Percentiles rank a stretch among this genome's conserved stretches.
Evolutionary conservation across 805 yeast species (phyloP).

Genomic region (Phaffomyces opuntiae): DNA sequence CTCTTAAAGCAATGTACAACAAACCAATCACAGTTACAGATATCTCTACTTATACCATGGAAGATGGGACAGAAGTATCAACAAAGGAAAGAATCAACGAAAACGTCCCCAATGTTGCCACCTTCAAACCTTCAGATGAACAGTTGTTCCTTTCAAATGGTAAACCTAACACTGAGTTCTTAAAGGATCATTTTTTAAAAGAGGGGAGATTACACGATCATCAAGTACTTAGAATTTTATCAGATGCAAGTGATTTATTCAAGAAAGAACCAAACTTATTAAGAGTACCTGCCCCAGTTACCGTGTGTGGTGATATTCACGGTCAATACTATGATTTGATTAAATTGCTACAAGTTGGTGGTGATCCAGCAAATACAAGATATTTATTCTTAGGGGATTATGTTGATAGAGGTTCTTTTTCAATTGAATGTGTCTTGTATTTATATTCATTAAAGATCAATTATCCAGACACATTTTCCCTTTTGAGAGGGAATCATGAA

Average conservation of each 20-base stretch:
- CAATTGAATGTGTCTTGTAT: conserved; percentile 74
- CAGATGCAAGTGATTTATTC: conserved; percentile 57
- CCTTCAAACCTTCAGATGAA: conserved; percentile 54
- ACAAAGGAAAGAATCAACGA: conserved; percentile 45
- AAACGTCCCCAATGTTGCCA: conserved; percentile 60
- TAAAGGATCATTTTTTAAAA: conserved; percentile 63
- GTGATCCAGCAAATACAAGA: conserved; percentile 69
- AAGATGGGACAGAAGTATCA: conserved; percentile 41
- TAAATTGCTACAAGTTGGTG: conserved; percentile 90
- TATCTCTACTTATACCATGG: conserved; percentile 35
- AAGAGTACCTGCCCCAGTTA: conserved; percentile 83
- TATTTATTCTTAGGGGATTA: conserved; percentile 89
- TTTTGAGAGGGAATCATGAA: conserved; percentile 93
- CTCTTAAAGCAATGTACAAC: conserved; percentile 50
- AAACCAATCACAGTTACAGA: conserved; percentile 30
- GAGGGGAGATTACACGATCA: conserved; percentile 75
- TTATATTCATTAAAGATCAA: conserved; percentile 74
- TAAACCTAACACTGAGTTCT: conserved; percentile 63
- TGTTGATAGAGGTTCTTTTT: conserved; percentile 90
- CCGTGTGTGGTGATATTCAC: conserved; percentile 96
- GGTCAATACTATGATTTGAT: conserved; percentile 90
- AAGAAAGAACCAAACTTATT: conserved; percentile 72
- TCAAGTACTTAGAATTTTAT: conserved; percentile 64
- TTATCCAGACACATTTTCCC: conserved; percentile 66
- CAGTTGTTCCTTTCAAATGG: conserved; percentile 60